phyloP scores from a whole-genome alignment of 495 filamentous ascomycete genomes.

The Lophiostoma macrostomum region DNA sequence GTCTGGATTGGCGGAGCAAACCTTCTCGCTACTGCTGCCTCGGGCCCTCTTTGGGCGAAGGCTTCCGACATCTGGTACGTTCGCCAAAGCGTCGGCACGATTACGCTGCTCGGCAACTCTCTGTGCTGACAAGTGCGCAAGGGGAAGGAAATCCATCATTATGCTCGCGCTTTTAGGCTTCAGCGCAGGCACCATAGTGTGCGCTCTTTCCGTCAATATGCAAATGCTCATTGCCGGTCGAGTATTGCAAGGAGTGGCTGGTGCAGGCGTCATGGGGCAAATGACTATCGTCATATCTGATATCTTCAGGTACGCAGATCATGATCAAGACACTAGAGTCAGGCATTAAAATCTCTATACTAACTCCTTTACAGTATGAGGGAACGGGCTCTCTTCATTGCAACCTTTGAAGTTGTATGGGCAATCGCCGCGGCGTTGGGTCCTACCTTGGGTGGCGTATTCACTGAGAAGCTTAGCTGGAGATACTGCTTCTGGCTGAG shows the following conservation, averaged over 20 bases:
- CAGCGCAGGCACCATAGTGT: constrained; percentile 43
- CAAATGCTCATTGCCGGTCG: constrained; percentile 53
- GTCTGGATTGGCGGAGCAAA: constrained; percentile 67
- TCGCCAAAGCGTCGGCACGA: too few relatives aligned
- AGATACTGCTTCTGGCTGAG: constrained; percentile 71
- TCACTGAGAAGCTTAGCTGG: constrained; percentile 63
- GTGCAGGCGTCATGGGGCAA: too few relatives aligned
- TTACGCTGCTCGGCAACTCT: too few relatives aligned
- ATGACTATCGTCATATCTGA: too few relatives aligned
- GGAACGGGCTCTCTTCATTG: too few relatives aligned
- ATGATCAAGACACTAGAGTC: too few relatives aligned
- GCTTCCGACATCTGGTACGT: constrained; percentile 59
- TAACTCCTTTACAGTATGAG: too few relatives aligned
- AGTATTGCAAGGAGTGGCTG: too few relatives aligned
- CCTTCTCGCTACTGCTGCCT: constrained; percentile 51
- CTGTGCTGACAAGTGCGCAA: too few relatives aligned
- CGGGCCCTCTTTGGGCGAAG: constrained; percentile 53
- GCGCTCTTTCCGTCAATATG: constrained; percentile 49
- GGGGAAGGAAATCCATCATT: constrained; percentile 54
- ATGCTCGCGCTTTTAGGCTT: constrained; percentile 45
- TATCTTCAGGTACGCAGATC: too few relatives aligned
- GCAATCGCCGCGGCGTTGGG: constrained; percentile 56
- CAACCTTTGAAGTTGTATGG: too few relatives aligned
- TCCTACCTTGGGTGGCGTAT: constrained; percentile 64
- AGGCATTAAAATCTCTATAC: too few relatives aligned